Base-by-base conservation (phyloP, 2,329 filamentous ascomycete genomes). In the Ophiostoma sp. region DNA sequence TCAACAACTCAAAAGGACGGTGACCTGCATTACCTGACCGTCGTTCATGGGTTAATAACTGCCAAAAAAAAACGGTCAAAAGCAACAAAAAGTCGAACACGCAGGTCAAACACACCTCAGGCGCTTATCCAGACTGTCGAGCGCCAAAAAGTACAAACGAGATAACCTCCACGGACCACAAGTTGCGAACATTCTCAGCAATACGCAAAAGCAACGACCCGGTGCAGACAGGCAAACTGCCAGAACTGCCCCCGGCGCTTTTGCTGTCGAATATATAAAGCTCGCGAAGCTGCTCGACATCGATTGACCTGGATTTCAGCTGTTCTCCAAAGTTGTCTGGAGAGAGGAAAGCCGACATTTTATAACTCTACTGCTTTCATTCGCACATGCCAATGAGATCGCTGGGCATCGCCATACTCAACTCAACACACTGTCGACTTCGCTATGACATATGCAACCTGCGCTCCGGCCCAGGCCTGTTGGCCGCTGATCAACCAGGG, bases 401-500 rank as follows among this genome's bases (percentile, higher is more conserved):
- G 27, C 11, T 27, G 27, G 27, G 27, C 27, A 27, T 27, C 27
- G 27, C 27, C 38, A 40, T 38, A 60, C 27, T 27, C 4, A 5
- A 5, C 8, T 9, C 18, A 55, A 3, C 47, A 55, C 49, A 55
- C 49, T 9, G 18, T 55, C 27, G 9, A 38, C 14, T 5, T 6
- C 55, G 12, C 55, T 14, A 60, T 60, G 55, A 5, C 55, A 38
- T 60, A 60, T 60, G 27, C 55, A 60, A 38, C 12, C 55, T 60
- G 55, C 55, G 55, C 55, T 60, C 55, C 55, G 55, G 55, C 55
- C 27, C 55, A 60, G 14, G 55, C 64, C 41, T 68, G 41, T 38
- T 68, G 64, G 67, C 66, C 67, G 12, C 52, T 55, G 6, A 55
- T 68, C 12, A 36, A 60, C 18, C 67, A 44, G 4, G 38, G 55